Evolutionary conservation across 139 green algal species (phyloP), one percentile per base, ranked within the genome.

Genomic region (Diplosphaera chodatii): DNA sequence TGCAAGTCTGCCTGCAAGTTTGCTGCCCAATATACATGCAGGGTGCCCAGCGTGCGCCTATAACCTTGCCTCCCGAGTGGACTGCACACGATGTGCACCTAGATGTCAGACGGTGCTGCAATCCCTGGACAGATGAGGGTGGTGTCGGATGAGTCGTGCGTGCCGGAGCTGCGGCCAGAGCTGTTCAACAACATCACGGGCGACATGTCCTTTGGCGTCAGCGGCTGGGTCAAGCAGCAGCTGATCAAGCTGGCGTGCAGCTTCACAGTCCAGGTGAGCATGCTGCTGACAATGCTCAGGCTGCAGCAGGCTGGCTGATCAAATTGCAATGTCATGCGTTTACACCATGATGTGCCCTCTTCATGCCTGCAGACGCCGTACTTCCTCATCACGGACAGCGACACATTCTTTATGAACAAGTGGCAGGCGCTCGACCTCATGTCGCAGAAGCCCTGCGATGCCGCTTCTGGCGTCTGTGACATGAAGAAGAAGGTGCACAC

Each of bases 221-320:
- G n/a, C 27, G 59, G 59, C 59, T 65, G 59, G 59, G 32, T 65
- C 10, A 65, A 65, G 59, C 59, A 65, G 48, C 48, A 59, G 48
- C 16, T 59, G 16, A 59, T 59, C 48, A 59, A 59, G 48, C 48
- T 59, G 8, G 48, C 16, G 16, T 59, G 48, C 48, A 59, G 48
- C 48, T 25, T 59, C 48, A 59, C 48, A 3, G 25, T 59, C 48
- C 13, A 59, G 48, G 48, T 59, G 48, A 48, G 37, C 6, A 6
- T 48, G 37, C 10, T 20, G 37, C 37, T 6, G 10, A 6, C 37
- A 20, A 10, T 48, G 37, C 37, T 48, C 37, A 48, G 8, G 8
- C 37, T 48, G 37, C 37, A 48, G 37, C n/a, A n/a, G n/a, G n/a
- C n/a, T n/a, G n/a, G n/a, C n/a, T n/a, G n/a, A n/a, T n/a, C n/a